phyloP scores from a whole-genome alignment of 2,329 filamentous ascomycete species.

The Colletotrichum navitas region DNA sequence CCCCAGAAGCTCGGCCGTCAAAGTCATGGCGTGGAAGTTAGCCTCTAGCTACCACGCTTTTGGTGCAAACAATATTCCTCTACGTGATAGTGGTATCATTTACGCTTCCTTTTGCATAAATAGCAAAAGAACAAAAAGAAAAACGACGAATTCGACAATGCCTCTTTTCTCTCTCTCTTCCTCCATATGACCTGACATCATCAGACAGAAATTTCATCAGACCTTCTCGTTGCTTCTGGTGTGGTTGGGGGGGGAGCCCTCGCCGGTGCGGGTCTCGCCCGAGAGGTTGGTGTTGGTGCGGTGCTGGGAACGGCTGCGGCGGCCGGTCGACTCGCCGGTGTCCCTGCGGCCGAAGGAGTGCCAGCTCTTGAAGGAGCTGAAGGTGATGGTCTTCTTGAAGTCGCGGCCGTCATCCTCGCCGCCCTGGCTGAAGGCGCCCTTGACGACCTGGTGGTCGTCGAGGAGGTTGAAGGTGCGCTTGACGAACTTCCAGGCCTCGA shows the following conservation, averaged over 20 bases:
- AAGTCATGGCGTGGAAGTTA: constrained; percentile 7
- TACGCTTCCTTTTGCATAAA: constrained; percentile 21
- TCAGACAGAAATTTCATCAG: background rate
- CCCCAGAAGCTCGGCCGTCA: background rate
- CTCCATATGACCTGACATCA: background rate
- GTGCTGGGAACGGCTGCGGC: constrained; percentile 36
- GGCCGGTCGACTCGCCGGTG: constrained; percentile 52
- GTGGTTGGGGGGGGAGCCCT: constrained; percentile 19
- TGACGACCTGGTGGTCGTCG: constrained; percentile 64
- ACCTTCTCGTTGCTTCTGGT: constrained; percentile 36
- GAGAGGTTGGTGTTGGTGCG: constrained; percentile 41
- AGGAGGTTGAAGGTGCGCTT: constrained; percentile 71
- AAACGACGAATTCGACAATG: constrained; percentile 9
- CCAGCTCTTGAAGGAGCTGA: constrained; percentile 65
- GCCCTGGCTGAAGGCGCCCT: constrained; percentile 66
- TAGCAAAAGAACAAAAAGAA: constrained; percentile 13
- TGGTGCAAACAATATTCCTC: constrained; percentile 24
- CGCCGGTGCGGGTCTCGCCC: constrained; percentile 40
- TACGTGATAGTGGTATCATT: constrained; percentile 40
- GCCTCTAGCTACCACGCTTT: constrained; percentile 13
- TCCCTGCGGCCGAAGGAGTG: constrained; percentile 58
- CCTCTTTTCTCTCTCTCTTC: background rate
- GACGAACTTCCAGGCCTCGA: constrained; percentile 78
- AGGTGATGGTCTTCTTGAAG: constrained; percentile 62
- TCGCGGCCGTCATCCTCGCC: constrained; percentile 57